Conservation (phyloP, 257 asterid genomes). For the Nyctanthes arbortristis region DNA sequence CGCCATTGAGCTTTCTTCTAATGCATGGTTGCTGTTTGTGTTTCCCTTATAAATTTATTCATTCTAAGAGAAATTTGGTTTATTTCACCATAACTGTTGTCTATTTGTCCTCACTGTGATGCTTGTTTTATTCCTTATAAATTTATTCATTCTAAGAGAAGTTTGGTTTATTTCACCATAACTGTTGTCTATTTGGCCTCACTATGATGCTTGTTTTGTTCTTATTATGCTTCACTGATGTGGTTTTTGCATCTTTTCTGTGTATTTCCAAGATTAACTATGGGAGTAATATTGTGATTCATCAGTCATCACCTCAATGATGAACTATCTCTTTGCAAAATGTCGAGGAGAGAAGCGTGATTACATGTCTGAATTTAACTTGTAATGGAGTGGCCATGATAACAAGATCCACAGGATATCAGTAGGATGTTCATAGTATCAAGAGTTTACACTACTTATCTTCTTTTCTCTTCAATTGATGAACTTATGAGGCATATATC, state of each 20-base stretch:
- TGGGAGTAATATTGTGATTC: not conserved
- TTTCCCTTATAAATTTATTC: not conserved
- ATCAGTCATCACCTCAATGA: constrained; percentile 12
- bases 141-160: not conserved
- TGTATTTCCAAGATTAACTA: not conserved
- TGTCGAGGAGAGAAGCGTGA: not conserved
- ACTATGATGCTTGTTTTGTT: not conserved
- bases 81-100: not conserved
- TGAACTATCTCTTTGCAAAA: constrained; percentile 1
- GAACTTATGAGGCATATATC: not conserved
- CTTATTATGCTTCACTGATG: not conserved
- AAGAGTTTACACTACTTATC: not conserved
- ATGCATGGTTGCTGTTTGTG: not conserved
- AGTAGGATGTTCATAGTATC: not conserved
- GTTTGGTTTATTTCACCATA: not conserved
- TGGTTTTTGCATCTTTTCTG: not conserved
- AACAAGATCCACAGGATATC: not conserved
- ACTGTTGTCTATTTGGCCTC: not conserved
- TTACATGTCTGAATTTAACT: not conserved
- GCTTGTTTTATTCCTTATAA: not conserved
- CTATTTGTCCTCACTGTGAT: not conserved
- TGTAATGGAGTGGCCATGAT: not conserved
- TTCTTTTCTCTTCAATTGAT: not conserved
- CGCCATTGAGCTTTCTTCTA: not conserved
- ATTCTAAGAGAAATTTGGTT: not conserved